Conservation (phyloP, 1,139 yeast species). For the Yamadazyma pseudoaaseri region DNA sequence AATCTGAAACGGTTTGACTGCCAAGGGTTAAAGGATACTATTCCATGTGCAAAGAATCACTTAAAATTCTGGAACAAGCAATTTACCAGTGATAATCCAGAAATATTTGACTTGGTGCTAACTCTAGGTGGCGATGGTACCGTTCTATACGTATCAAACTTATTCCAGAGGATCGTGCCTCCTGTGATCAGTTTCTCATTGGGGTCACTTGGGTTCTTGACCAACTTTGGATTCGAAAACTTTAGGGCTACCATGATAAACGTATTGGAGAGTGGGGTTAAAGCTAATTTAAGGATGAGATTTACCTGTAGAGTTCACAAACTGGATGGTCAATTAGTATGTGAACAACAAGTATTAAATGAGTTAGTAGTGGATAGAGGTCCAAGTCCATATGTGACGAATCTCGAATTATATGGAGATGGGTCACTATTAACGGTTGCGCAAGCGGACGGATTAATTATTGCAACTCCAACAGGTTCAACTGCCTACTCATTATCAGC, state of each 20-base stretch:
- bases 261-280: conserved; percentile 66
- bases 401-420: conserved; percentile 80
- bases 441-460: conserved; percentile 85
- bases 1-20: conserved; percentile 64
- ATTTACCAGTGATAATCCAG: conserved; percentile 54
- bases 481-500: conserved; percentile 90
- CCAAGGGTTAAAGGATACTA: conserved; percentile 31
- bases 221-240: conserved; percentile 73
- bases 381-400: conserved; percentile 83
- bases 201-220: conserved; percentile 80
- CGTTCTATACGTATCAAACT: conserved; percentile 72
- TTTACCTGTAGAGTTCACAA: conserved; percentile 67
- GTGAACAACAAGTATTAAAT: conserved; percentile 78
- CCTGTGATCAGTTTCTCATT: conserved; percentile 82
- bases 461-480: conserved; percentile 91
- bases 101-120: conserved; percentile 69
- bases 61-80: conserved; percentile 69
- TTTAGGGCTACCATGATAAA: conserved; percentile 56
- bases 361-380: conserved; percentile 87
- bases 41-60: conserved; percentile 41
- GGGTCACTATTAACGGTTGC: conserved; percentile 78
- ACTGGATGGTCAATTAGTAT: conserved; percentile 56
- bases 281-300: conserved; percentile 79
- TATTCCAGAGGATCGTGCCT: conserved; percentile 80
- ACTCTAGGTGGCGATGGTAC: conserved; percentile 93